Evolutionary conservation across 1,284 basidiomycete species (phyloP).

Genomic region (Schizophyllum amplum): DNA sequence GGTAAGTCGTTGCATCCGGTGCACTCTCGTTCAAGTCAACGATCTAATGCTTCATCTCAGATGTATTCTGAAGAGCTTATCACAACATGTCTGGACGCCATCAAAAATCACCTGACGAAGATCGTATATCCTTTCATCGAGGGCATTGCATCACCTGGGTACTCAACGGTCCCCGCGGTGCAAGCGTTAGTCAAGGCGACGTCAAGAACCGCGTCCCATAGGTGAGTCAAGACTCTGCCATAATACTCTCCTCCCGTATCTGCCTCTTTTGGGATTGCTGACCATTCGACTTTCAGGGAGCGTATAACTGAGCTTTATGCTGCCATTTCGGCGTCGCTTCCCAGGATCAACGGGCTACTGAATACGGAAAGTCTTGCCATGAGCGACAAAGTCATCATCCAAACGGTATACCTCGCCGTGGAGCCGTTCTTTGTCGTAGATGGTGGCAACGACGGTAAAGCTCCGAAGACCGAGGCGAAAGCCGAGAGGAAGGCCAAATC

Average conservation of each 20-base stretch:
- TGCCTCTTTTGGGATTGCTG: no score
- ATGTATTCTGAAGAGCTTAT: slow-evolving; percentile 91
- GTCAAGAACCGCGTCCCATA: not conserved
- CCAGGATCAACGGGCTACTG: not conserved
- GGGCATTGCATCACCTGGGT: slow-evolving; percentile 41
- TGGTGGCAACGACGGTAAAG: slow-evolving; percentile 31
- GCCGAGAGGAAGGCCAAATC: slow-evolving; percentile 34
- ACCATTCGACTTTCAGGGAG: not conserved
- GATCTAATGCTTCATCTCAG: slow-evolving; percentile 27
- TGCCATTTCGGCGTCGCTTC: not conserved
- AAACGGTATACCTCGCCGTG: slow-evolving; percentile 86
- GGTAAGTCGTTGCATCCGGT: slow-evolving; percentile 34
- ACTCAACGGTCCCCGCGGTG: slow-evolving; percentile 42
- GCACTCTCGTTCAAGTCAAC: not conserved
- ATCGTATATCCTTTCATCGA: slow-evolving; percentile 88
- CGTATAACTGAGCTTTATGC: not conserved
- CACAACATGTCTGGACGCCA: slow-evolving; percentile 61
- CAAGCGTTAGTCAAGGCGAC: slow-evolving; percentile 41
- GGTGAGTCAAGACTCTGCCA: not conserved
- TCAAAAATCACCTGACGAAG: slow-evolving; percentile 76
- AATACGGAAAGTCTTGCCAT: slow-evolving; percentile 47
- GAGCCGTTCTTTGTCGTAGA: slow-evolving; percentile 89
- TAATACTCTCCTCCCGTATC: no score
- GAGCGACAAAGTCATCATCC: slow-evolving; percentile 84
- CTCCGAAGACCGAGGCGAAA: not conserved